These are phyloP conservation scores for Xylaria cubensis DNA, from an alignment of 495 filamentous ascomycete species.

Conservation along the genomic window DNA sequence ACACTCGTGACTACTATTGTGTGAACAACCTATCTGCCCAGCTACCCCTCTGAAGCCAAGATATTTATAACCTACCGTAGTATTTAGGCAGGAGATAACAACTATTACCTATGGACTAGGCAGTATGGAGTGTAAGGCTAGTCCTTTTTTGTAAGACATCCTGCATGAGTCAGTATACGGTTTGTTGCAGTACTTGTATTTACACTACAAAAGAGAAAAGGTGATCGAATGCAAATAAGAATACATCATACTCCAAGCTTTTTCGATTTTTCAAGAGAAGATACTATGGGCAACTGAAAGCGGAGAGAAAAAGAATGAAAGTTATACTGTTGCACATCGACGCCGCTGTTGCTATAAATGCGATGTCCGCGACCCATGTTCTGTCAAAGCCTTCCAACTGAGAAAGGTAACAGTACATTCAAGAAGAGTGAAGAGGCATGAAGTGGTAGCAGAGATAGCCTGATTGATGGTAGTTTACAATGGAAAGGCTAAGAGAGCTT, in stretches of 20 bases:
- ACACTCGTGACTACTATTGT: background rate
- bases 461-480: background rate
- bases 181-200: background rate
- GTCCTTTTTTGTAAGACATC: background rate
- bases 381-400: background rate
- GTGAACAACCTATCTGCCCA: background rate
- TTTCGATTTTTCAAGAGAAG: background rate
- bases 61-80: background rate
- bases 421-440: background rate
- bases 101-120: background rate
- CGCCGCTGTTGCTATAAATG: background rate
- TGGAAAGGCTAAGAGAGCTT: background rate
- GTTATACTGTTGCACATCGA: background rate
- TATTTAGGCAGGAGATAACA: background rate
- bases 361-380: background rate
- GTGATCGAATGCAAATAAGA: background rate
- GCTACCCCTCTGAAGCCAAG: background rate
- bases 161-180: background rate
- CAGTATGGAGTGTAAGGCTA: background rate
- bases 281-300: background rate
- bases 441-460: background rate
- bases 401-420: background rate
- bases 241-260: background rate
- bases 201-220: background rate
- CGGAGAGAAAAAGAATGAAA: background rate